Conservation (phyloP, 2,329 filamentous ascomycete genomes). For the Aspergillus spinulosporus region DNA sequence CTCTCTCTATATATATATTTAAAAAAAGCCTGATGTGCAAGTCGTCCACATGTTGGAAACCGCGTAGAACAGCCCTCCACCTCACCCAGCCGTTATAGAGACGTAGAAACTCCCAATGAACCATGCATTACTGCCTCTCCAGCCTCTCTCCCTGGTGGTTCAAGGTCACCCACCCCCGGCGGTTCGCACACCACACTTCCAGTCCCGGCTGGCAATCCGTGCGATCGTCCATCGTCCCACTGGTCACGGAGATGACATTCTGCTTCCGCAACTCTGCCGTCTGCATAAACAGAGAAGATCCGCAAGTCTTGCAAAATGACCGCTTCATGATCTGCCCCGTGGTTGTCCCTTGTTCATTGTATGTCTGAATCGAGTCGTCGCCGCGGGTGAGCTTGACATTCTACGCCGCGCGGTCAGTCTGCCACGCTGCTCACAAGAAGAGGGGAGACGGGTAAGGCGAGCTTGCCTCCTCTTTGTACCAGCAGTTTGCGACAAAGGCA, state of each 20-base stretch:
- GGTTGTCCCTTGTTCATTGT: constrained; percentile 15
- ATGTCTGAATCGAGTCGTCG: constrained; percentile 18
- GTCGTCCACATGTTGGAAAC: too few relatives aligned
- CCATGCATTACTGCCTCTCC: constrained; percentile 7
- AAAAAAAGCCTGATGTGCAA: too few relatives aligned
- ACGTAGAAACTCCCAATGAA: too few relatives aligned
- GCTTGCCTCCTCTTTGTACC: neutral
- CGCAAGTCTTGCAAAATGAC: constrained; percentile 24
- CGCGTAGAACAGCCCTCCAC: too few relatives aligned
- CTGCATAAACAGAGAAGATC: constrained; percentile 17
- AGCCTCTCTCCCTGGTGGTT: constrained; percentile 1
- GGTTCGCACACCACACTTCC: constrained; percentile 10
- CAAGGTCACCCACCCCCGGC: constrained; percentile 10
- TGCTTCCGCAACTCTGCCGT: neutral
- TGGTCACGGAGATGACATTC: constrained; percentile 10
- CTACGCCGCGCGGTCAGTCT: neutral
- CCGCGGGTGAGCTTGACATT: constrained; percentile 8
- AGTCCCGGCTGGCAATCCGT: neutral
- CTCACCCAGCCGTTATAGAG: too few relatives aligned
- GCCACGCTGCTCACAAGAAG: neutral
- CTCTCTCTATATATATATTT: too few relatives aligned
- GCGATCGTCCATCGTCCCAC: constrained; percentile 19
- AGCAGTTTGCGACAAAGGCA: constrained; percentile 25
- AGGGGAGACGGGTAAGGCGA: neutral
- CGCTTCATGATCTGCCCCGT: constrained; percentile 17